Evolutionary conservation across 2,329 filamentous ascomycete species (phyloP).

Genomic region (Penicillium fuscoglaucum): DNA sequence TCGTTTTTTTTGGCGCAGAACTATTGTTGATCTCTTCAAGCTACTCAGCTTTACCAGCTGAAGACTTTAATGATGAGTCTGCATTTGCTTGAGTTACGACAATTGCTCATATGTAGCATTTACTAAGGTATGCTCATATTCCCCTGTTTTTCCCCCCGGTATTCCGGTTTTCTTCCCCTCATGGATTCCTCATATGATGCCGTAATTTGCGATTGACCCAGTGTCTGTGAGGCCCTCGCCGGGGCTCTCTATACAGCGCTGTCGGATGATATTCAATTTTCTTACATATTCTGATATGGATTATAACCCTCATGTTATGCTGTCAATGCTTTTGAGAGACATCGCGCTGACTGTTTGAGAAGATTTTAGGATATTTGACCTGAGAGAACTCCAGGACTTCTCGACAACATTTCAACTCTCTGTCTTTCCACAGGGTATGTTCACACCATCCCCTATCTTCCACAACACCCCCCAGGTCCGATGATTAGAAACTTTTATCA

Average conservation of each 20-base stretch:
- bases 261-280: slow-evolving; percentile 81
- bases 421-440: slow-evolving; percentile 27
- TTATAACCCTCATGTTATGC: slow-evolving; percentile 4
- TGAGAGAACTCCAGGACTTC: neutral
- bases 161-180: slow-evolving; percentile 3
- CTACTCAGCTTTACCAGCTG: slow-evolving; percentile 6
- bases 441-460: neutral
- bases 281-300: slow-evolving; percentile 96
- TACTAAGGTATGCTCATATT: slow-evolving; percentile 26
- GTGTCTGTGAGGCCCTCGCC: slow-evolving; percentile 83
- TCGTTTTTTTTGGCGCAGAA: slow-evolving; percentile 21
- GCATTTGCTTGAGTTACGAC: neutral
- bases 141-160: neutral
- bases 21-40: slow-evolving; percentile 10
- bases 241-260: slow-evolving; percentile 76
- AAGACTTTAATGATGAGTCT: slow-evolving; percentile 12
- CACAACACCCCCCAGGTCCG: slow-evolving; percentile 42
- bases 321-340: slow-evolving; percentile 6
- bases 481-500: slow-evolving; percentile 63
- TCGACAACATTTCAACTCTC: neutral
- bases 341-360: slow-evolving; percentile 28
- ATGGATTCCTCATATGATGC: slow-evolving; percentile 65
- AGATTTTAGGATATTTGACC: slow-evolving; percentile 19
- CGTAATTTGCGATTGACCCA: slow-evolving; percentile 99
- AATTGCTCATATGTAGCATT: neutral